Evolutionary conservation across 2,329 filamentous ascomycete genomes (phyloP), one percentile per base, ranked within the genome.

Genomic region (Didymella lethalis): DNA sequence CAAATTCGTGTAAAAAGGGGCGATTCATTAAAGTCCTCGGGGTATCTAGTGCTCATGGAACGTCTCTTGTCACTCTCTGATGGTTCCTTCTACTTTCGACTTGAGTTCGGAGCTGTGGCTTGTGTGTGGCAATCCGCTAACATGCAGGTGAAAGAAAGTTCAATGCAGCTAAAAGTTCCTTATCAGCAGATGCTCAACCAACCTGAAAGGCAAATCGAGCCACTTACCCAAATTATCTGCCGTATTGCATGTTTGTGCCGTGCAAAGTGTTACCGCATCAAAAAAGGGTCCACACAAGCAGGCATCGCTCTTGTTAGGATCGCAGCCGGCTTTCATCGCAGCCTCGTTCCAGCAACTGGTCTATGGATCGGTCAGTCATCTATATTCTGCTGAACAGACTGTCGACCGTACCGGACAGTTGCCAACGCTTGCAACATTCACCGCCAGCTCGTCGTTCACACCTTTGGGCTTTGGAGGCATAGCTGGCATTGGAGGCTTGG

Each of bases 261-360:
- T 65, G 48, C 74, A 76, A 8, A 54, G 38, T 7, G 72, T 73
- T 25, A 75, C 72, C 8, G 61, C 61, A 44, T 75, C 68, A 47
- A 76, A 73, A 59, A 76, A 76, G 4, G 61, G 54, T 7, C 72
- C 74, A 48, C 74, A 76, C 25, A 75, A 48, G 45, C 74, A 76
- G 8, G 60, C 60, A 18, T 76, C 71, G 57, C 71, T 68, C 18
- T 25, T 44, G 25, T 74, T 72, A 4, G 74, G 74, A 47, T 76
- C 71, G 53, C 74, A 76, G 3, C 51, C 56, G 28, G 68, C 70
- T 34, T 61, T 47, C 29, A 51, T 66, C 20, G 68, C 73, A 4
- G 66, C 67, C 57, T 74, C 68, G 40, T 75, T 74, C 73, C 73
- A 76, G 57, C 74, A 76, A 31, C 72, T 64, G 52, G 61, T 62